Conservation (phyloP, 1,139 yeast genomes). For the Blastobotrys malaysiensis region DNA sequence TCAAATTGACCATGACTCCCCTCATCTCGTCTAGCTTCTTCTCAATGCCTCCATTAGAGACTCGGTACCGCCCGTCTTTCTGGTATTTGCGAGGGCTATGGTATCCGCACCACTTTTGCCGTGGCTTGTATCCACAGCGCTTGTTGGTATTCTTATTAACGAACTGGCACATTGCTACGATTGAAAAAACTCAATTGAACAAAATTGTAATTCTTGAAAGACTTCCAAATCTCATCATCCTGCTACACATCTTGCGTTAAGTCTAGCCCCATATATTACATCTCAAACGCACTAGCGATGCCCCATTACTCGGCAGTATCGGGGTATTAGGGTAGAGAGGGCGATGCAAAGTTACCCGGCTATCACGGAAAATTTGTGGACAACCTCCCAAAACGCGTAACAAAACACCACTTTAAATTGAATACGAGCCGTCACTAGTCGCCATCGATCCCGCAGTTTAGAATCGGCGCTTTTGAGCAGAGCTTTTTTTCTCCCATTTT, state of each 20-base stretch:
- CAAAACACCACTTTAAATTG: neutral
- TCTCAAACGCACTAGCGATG: too few relatives aligned
- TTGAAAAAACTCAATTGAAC: neutral
- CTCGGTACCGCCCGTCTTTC: neutral
- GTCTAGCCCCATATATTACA: neutral
- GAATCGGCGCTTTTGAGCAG: neutral
- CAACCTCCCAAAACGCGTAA: neutral
- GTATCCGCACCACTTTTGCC: neutral
- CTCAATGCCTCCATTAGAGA: neutral
- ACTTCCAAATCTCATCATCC: neutral
- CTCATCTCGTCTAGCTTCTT: neutral
- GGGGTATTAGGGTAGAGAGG: too few relatives aligned
- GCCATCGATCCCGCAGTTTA: neutral
- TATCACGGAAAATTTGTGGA: neutral
- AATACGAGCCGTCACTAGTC: neutral
- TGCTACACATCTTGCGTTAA: neutral
- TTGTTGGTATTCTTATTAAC: neutral
- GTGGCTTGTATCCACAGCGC: neutral
- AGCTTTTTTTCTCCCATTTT: neutral
- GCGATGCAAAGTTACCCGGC: neutral
- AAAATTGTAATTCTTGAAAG: too few relatives aligned
- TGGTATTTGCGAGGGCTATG: too few relatives aligned
- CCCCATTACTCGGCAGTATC: too few relatives aligned
- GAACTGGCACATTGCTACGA: neutral
- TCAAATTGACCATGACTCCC: neutral